Percentiles rank a stretch among this genome's conserved stretches.
phyloP scores from a whole-genome alignment of 2,329 filamentous ascomycete species.

The Sporothrix variecibatus region DNA sequence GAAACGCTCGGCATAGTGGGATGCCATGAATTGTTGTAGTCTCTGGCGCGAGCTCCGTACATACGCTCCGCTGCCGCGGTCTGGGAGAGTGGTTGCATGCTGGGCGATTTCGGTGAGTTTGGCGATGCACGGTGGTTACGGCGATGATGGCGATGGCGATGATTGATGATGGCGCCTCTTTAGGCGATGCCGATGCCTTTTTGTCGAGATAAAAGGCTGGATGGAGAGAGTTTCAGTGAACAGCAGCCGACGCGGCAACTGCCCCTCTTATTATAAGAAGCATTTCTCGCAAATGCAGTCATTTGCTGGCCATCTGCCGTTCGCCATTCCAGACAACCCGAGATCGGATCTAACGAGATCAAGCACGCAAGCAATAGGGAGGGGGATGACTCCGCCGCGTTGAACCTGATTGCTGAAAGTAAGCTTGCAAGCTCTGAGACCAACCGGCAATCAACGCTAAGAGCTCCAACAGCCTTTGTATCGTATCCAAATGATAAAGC shows the following conservation, averaged over 20 bases:
- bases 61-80: slow-evolving; percentile 35
- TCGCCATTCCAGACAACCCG: not conserved
- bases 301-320: not conserved
- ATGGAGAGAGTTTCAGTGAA: not conserved
- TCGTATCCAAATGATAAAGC: not conserved
- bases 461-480: not conserved
- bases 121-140: not conserved
- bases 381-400: not conserved
- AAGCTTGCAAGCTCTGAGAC: not conserved
- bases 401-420: not conserved
- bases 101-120: not conserved
- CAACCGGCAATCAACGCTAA: not conserved
- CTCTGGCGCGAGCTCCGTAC: slow-evolving; percentile 38
- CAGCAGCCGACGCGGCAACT: not conserved
- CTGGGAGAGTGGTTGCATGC: not conserved
- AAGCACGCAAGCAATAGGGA: not conserved
- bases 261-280: not conserved
- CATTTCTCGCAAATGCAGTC: not conserved
- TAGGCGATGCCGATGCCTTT: not conserved
- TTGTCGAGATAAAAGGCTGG: not conserved
- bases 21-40: slow-evolving; percentile 42
- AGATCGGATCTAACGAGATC: not conserved
- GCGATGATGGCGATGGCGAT: not conserved
- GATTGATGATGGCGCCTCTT: not conserved
- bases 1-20: slow-evolving; percentile 38